Base-by-base conservation (phyloP, 768 basidiomycete species). In the Suillus lakei region DNA sequence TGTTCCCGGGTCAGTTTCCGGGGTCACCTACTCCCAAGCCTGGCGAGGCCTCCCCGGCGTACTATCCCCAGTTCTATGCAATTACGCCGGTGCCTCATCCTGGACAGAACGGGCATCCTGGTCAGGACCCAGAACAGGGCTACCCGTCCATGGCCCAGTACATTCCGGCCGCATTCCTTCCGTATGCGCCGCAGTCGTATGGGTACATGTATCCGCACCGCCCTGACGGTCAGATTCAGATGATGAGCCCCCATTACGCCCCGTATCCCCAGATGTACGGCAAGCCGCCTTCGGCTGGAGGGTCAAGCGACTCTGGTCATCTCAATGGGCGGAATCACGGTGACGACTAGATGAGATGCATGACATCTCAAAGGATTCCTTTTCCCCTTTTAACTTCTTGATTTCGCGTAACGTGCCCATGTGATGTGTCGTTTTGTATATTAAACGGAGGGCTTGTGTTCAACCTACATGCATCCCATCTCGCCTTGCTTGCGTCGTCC, bases 1-100 rank as follows among this genome's bases (percentile, higher is more conserved):
- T 86, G 54, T 85, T 85, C 68, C 88, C 85, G 66, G 79, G 82
- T 70, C 85, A 87, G 69, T 88, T 87, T 75, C 78, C 86, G 30
- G 77, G 81, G 44, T 74, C 81, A 64, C 77, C 78, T 43, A 73
- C 82, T 64, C 75, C 83, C 50, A 88, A 88, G 74, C 85, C 85
- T 26, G 83, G 84, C 60, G 80, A 84, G 68, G 77, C 78, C 28
- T 59, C 58, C 39, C 79, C 85, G 44, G 71, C 85, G 48, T 89
- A 86, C 76, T 81, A 82, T 71, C 84, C 84, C 56, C 82, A 74
- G 70, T 76, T 82, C 70, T 85, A 85, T 71, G 58, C 58, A 38
- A 81, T 83, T 72, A 68, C 84, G 60, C 80, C 83, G 16, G 74
- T 82, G 65, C 82, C 80, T 61, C 79, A 80, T 75, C 79, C 66